These are phyloP conservation scores for Erysimum cheiri DNA, from an alignment of 441 rosid species.

Conservation along the genomic window DNA sequence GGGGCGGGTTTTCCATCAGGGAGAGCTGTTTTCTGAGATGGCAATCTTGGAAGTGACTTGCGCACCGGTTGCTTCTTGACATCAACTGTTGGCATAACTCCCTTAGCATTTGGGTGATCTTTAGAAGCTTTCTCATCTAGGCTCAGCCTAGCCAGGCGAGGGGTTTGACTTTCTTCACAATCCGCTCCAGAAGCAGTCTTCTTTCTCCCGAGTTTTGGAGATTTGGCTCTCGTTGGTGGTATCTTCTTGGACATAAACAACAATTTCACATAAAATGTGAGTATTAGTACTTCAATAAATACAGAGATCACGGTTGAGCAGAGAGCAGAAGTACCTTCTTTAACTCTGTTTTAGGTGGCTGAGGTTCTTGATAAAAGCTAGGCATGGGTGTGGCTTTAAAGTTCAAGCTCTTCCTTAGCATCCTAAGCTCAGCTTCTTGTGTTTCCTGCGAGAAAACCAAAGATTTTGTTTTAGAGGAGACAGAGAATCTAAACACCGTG, in stretches of 20 bases:
- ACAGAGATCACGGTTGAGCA: conserved; percentile 16
- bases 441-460: conserved; percentile 65
- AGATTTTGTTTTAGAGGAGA: conserved; percentile 12
- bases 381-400: conserved; percentile 99
- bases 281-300: conserved; percentile 7
- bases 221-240: conserved; percentile 96
- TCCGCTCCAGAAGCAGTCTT: conserved; percentile 59
- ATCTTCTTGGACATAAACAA: conserved; percentile 57
- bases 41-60: conserved; percentile 90
- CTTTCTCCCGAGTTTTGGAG: conserved; percentile 94
- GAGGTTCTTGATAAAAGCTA: conserved; percentile 96
- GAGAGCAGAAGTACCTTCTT: conserved; percentile 67
- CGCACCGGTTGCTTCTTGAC: conserved; percentile 69
- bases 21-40: conserved; percentile 75
- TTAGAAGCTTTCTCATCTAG: conserved; percentile 66
- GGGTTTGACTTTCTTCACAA: conserved; percentile 56
- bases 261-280: conserved; percentile 29
- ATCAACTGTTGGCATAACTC: conserved; percentile 49
- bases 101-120: conserved; percentile 52
- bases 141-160: conserved; percentile 59
- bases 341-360: conserved; percentile 82
- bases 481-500: conserved; percentile 3
- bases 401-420: conserved; percentile 88
- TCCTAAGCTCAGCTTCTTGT: conserved; percentile 94
- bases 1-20: conserved; percentile 45